These are phyloP conservation scores for sunflower (Helianthus annuus) DNA, from an alignment of 129 eudicot genomes.

Conservation along the genomic window HanXRQr2.0-SUNRISE NC_035448.2:3481361-3481860, in stretches of 20 bases:
- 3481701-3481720: neutral
- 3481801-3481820: conserved; percentile 7
- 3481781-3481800: neutral
- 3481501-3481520: neutral
- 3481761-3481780: conserved; percentile 11
- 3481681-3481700: neutral
- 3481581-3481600: neutral
- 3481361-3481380: too few species aligned
- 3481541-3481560: neutral
- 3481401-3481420: neutral
- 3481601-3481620: neutral
- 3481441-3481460: too few species aligned
- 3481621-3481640: neutral
- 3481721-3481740: too few species aligned
- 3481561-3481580: conserved; percentile 8
- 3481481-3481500: neutral
- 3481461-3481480: neutral
- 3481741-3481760: neutral
- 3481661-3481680: conserved; percentile 5
- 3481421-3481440: too few species aligned
- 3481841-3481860: neutral
- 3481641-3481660: neutral
- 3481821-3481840: neutral
- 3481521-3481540: neutral
- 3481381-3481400: neutral